Conservation (phyloP, 2,329 filamentous ascomycete genomes). For the Penicillium sp. region DNA sequence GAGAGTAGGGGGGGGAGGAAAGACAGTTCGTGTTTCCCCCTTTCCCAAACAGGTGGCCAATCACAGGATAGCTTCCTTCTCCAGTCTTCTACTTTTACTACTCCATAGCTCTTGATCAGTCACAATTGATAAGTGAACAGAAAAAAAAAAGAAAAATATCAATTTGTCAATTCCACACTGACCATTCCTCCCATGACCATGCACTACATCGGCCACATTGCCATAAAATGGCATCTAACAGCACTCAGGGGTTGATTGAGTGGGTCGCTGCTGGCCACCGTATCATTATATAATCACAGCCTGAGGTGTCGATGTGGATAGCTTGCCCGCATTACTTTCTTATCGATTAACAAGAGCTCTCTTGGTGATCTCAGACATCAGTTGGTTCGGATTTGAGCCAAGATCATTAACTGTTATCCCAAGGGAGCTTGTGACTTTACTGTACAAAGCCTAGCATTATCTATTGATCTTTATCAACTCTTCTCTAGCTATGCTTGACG, state of each 20-base stretch:
- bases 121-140: slow-evolving; percentile 7
- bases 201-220: not conserved
- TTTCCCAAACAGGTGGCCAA: slow-evolving; percentile 29
- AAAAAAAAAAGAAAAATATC: not conserved
- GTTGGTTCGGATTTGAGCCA: not conserved
- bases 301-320: slow-evolving; percentile 20
- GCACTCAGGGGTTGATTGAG: slow-evolving; percentile 28
- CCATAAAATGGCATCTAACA: not conserved
- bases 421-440: not conserved
- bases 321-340: slow-evolving; percentile 25
- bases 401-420: not conserved
- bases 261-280: slow-evolving; percentile 29
- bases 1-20: slow-evolving; percentile 24
- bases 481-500: slow-evolving; percentile 10
- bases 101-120: slow-evolving; percentile 4
- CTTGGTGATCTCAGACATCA: slow-evolving; percentile 1
- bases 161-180: not conserved
- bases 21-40: slow-evolving; percentile 33
- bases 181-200: not conserved
- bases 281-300: slow-evolving; percentile 16
- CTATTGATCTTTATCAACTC: not conserved
- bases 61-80: slow-evolving; percentile 23
- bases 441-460: not conserved
- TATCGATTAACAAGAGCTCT: slow-evolving; percentile 18
- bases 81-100: slow-evolving; percentile 17